These are phyloP conservation scores for Cercospora beticola DNA, from an alignment of 2,329 filamentous ascomycete genomes.

Conservation along the genomic window DNA sequence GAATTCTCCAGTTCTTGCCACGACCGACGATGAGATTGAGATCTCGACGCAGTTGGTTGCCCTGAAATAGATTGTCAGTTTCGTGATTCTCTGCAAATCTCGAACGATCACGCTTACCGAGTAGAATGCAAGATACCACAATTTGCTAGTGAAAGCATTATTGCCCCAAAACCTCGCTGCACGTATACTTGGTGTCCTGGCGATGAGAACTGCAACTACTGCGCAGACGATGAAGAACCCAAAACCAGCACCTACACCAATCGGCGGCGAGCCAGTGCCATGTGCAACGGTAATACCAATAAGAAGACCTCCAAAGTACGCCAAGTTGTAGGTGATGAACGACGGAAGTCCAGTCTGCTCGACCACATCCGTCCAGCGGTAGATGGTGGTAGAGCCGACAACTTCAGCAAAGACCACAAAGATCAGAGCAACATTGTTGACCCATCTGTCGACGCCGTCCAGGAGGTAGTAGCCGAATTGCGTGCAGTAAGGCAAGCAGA, in stretches of 20 bases:
- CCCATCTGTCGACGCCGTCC: conserved; percentile 56
- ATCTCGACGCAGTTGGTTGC: conserved; percentile 57
- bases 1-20: conserved; percentile 59
- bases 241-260: conserved; percentile 47
- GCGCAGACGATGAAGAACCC: conserved; percentile 52
- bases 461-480: conserved; percentile 59
- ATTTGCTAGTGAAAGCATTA: conserved; percentile 32
- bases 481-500: conserved; percentile 58
- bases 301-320: conserved; percentile 56
- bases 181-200: conserved; percentile 41
- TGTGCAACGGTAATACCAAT: conserved; percentile 55
- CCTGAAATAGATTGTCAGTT: conserved; percentile 24
- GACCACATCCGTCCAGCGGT: conserved; percentile 53
- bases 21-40: conserved; percentile 56
- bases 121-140: conserved; percentile 59
- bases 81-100: conserved; percentile 19
- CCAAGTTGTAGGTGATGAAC: conserved; percentile 50
- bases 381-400: conserved; percentile 54
- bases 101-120: conserved; percentile 47
- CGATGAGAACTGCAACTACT: conserved; percentile 43
- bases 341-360: conserved; percentile 47
- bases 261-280: conserved; percentile 26
- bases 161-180: conserved; percentile 45
- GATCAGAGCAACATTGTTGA: conserved; percentile 56
- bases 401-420: conserved; percentile 57